Evolutionary conservation across 2,329 filamentous ascomycete genomes (phyloP), one percentile per base, ranked within the genome.

Genomic region (Leptographium lundbergii): DNA sequence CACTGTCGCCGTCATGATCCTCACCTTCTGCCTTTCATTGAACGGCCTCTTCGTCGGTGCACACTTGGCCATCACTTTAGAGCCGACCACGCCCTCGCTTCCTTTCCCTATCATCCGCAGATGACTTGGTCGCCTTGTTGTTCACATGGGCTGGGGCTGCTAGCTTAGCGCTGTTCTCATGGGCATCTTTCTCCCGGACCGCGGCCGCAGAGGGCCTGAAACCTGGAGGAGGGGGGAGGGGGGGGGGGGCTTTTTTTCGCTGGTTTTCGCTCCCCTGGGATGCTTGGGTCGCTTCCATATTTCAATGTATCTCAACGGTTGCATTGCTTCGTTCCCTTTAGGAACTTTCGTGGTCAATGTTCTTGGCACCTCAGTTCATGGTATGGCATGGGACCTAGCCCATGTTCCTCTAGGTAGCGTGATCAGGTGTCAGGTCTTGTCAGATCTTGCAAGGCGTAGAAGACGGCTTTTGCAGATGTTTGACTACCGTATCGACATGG

Each of bases 261-360:
- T 94, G 29, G 84, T 91, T 2, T 94, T 96, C 66, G 88, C 90
- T 1, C 92, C 92, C 0, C 64, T 89, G 0, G 92, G 92, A 0
- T 91, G 87, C 64, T 72, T 96, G 0, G 68, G 79, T 0, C 81
- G 92, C 4, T 95, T 88, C 73, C 91, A 90, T 68, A 71, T 81
- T 1, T 87, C 87, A 0, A 68, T 88, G 7, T 70, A 75, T 27
- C 78, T 96, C n/a, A 96, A 96, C 66, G 74, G 80, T 0, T 76
- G 81, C 24, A 65, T 83, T 0, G 70, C 82, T 0, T 73, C 78
- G 0, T 96, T 96, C 64, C 92, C 92, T 0, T 70, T 96, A 0
- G 92, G 92, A 2, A 97, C 92, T 0, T 96, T 96, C 66, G 73
- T 75, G 0, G 89, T 87, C 32, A 97, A 97, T 67, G 76, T 95